phyloP scores from a whole-genome alignment of 2,329 filamentous ascomycete species.

The Fusarium euwallaceae region DNA sequence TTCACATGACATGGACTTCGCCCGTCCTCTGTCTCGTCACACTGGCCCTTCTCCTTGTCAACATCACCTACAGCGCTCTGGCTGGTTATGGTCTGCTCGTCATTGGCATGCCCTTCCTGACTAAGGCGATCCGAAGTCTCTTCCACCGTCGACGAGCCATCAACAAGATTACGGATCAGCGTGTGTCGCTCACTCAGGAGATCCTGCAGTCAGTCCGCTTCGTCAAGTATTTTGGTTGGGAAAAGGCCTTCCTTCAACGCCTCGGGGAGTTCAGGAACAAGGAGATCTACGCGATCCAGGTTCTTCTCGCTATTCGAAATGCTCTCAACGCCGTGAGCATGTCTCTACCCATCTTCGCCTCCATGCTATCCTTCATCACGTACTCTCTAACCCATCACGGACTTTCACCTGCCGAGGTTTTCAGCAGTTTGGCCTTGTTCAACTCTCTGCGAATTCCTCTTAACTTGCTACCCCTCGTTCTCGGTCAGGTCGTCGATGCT shows the following conservation, averaged over 20 bases:
- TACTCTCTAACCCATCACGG: slow-evolving; percentile 75
- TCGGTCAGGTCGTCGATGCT: slow-evolving; percentile 91
- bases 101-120: slow-evolving; percentile 82
- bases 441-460: slow-evolving; percentile 91
- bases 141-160: slow-evolving; percentile 82
- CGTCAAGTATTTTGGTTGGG: slow-evolving; percentile 98
- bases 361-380: slow-evolving; percentile 95
- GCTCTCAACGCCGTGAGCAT: slow-evolving; percentile 87
- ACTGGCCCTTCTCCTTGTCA: slow-evolving; percentile 83
- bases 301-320: slow-evolving; percentile 85
- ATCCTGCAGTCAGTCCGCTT: slow-evolving; percentile 92
- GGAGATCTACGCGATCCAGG: slow-evolving; percentile 88
- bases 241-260: slow-evolving; percentile 84
- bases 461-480: slow-evolving; percentile 87
- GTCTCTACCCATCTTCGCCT: slow-evolving; percentile 92
- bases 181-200: slow-evolving; percentile 91
- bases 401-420: slow-evolving; percentile 82
- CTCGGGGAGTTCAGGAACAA: slow-evolving; percentile 78
- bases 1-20: slow-evolving; percentile 92
- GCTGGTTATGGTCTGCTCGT: slow-evolving; percentile 88
- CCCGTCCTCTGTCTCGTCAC: slow-evolving; percentile 85
- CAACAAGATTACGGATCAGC: slow-evolving; percentile 94
- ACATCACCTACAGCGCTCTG: slow-evolving; percentile 89
- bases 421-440: slow-evolving; percentile 93
- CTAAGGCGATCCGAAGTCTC: slow-evolving; percentile 80